Evolutionary conservation across 179 eudicot genomes (phyloP), one percentile per base, ranked within the genome.

Genomic region (Drosera spatulata): DNA sequence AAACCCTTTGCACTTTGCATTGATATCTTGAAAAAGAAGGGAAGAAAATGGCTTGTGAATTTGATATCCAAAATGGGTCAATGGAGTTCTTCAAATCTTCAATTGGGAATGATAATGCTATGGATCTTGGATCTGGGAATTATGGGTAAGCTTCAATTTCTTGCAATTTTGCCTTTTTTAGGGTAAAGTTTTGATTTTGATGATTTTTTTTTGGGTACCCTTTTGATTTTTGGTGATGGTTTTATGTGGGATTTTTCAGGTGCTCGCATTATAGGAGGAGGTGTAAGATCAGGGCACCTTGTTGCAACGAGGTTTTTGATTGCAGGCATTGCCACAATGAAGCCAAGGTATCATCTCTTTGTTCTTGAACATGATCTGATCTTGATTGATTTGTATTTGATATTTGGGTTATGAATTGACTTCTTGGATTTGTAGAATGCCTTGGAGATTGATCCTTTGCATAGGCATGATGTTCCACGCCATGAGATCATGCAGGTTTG

Each of bases 281-380:
- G 54, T 76, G 80, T 59, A 76, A 72, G 63, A 76, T 76, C 6
- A 69, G 74, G 66, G 70, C 80, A 61, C 80, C 80, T 0, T 76
- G 77, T 37, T 76, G 80, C 47, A 61, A 63, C 62, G 69, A 68
- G 61, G 56, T 69, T 39, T 76, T 72, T 72, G 74, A 69, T 76
- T 76, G 80, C 64, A 72, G 80, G 42, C 80, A 76, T 69, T 76
- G 80, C 64, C 80, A 72, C 53, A 76, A 72, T 50, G 80, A 76
- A 66, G 68, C 77, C 7, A 72, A 72, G 77, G 80, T 76, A 10
- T 12, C 59, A 3, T 45, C 2, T 15, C 38, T 52, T 39, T 8
- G 12, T 62, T 43, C 4, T 14, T 15, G 10, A 5, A 0, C 39
- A 3, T 38, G 3, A 22, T 22, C 33, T 22, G 33, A 22, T 22